These are phyloP conservation scores for Dryas drummondii DNA, from an alignment of 306 rosid genomes.

Conservation along the genomic window DNA sequence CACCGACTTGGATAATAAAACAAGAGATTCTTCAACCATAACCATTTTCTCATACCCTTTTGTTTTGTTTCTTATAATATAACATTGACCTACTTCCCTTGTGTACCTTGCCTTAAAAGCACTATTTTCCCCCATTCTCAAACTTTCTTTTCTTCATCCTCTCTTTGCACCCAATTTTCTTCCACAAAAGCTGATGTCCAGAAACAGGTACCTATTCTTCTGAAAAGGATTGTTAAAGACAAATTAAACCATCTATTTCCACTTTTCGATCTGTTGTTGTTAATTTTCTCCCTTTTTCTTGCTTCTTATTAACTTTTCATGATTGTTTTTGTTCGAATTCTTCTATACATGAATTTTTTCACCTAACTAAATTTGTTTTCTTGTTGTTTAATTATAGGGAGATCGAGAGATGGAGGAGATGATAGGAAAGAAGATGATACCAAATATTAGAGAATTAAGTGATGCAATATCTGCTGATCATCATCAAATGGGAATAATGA, in stretches of 20 bases:
- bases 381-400: slow-evolving; percentile 40
- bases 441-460: slow-evolving; percentile 21
- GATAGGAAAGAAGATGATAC: slow-evolving; percentile 38
- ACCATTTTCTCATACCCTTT: slow-evolving; percentile 24
- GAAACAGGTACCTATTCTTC: slow-evolving; percentile 48
- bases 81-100: slow-evolving; percentile 45
- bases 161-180: slow-evolving; percentile 14
- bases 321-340: background rate
- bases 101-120: slow-evolving; percentile 43
- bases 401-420: slow-evolving; percentile 47
- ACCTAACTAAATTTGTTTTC: slow-evolving; percentile 1
- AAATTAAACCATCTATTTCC: background rate
- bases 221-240: no score
- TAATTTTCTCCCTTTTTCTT: background rate
- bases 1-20: slow-evolving; percentile 22
- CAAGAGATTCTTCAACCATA: slow-evolving; percentile 22
- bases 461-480: slow-evolving; percentile 24
- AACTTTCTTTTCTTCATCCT: slow-evolving; percentile 17
- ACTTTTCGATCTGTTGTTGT: background rate
- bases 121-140: slow-evolving; percentile 30
- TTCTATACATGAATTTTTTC: background rate
- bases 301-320: background rate
- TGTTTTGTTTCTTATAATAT: slow-evolving; percentile 35
- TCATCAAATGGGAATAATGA: slow-evolving; percentile 57
- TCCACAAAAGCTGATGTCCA: slow-evolving; percentile 43